These are phyloP conservation scores for Gracilaria vermiculophylla DNA, from an alignment of 23 red algal species.

Conservation along the genomic window DNA sequence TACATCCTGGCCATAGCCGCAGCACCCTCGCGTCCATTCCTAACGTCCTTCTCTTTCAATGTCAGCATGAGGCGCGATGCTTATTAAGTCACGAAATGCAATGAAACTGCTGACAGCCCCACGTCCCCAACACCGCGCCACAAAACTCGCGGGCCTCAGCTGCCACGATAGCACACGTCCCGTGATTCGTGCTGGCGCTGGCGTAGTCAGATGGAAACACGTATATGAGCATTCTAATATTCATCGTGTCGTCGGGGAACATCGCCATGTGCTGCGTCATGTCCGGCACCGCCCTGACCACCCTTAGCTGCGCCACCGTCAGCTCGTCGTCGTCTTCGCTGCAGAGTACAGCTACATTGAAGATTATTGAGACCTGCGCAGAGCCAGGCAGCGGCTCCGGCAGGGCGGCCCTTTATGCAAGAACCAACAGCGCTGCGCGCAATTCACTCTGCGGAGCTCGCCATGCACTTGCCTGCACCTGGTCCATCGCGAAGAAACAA, in stretches of 20 bases:
- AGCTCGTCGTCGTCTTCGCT: constrained; percentile 41
- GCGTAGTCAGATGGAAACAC: constrained; percentile 9
- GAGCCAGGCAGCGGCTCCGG: not conserved
- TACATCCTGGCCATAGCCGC: constrained; percentile 64
- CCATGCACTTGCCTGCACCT: not conserved
- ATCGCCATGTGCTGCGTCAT: constrained; percentile 87
- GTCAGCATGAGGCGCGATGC: not conserved
- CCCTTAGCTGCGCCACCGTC: constrained; percentile 79
- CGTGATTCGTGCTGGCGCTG: not conserved
- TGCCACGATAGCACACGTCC: not conserved
- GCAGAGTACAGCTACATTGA: constrained; percentile 5
- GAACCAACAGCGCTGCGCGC: not conserved
- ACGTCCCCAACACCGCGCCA: constrained; percentile 84
- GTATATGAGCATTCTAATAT: constrained; percentile 96
- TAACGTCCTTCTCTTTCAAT: not conserved
- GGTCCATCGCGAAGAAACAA: too few species aligned
- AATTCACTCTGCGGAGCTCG: not conserved
- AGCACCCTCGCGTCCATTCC: constrained; percentile 20
- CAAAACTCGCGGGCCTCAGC: constrained; percentile 44
- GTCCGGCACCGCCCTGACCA: constrained; percentile 80
- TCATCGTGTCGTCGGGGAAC: constrained; percentile 92
- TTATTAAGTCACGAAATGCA: constrained; percentile 90
- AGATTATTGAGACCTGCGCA: not conserved
- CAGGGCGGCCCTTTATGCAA: not conserved
- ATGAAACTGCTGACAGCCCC: constrained; percentile 73